These are phyloP conservation scores for Lonicera japonica DNA, from an alignment of 129 eudicot genomes.

Conservation along the genomic window DNA sequence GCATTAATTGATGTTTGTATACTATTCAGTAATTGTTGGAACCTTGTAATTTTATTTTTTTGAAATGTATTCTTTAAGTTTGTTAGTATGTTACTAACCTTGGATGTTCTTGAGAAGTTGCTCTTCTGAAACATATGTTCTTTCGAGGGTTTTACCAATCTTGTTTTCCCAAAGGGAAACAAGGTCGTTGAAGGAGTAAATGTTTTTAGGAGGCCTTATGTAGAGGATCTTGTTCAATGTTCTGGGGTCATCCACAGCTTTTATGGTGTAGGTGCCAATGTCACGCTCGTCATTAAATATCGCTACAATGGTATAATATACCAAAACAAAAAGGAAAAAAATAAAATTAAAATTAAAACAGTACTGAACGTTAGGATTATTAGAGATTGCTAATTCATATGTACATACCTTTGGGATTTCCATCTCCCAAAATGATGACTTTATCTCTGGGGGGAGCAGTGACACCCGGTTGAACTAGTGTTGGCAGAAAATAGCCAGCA, in stretches of 20 bases:
- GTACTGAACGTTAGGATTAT: neutral
- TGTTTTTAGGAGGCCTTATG: slow-evolving; percentile 55
- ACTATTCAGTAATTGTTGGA: too few species aligned
- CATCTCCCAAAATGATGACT: slow-evolving; percentile 59
- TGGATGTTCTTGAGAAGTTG: slow-evolving; percentile 51
- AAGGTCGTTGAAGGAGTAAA: slow-evolving; percentile 52
- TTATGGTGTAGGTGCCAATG: slow-evolving; percentile 71
- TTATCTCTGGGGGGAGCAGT: slow-evolving; percentile 67
- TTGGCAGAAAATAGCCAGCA: slow-evolving; percentile 56
- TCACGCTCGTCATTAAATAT: slow-evolving; percentile 57
- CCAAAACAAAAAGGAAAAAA: slow-evolving; percentile 1
- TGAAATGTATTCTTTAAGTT: neutral
- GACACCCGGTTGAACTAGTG: slow-evolving; percentile 49
- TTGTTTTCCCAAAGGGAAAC: slow-evolving; percentile 79
- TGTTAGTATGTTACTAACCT: slow-evolving; percentile 31
- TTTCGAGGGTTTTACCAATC: slow-evolving; percentile 61
- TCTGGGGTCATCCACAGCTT: slow-evolving; percentile 78
- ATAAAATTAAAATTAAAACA: neutral
- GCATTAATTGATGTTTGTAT: too few species aligned
- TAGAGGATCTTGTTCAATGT: slow-evolving; percentile 71
- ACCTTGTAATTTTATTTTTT: neutral
- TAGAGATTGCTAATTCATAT: neutral
- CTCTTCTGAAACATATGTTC: slow-evolving; percentile 44
- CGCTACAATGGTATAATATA: slow-evolving; percentile 36
- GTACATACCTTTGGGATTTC: slow-evolving; percentile 54